These are phyloP conservation scores for Nicotiana sylvestris DNA, from an alignment of 257 asterid species.

Conservation along the genomic window DNA sequence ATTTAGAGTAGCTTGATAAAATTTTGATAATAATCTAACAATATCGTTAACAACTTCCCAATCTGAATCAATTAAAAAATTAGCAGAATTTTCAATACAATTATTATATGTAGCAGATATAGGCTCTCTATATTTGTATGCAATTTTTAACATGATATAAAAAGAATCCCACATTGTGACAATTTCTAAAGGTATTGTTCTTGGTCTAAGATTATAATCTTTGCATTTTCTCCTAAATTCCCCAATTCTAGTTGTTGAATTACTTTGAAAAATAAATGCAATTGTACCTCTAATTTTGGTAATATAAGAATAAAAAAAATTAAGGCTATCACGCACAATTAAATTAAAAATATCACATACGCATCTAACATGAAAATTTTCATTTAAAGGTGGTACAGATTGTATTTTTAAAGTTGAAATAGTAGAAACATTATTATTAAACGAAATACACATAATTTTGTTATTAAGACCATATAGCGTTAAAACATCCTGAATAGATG, in stretches of 20 bases:
- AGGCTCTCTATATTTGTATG: not conserved
- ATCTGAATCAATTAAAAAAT: not conserved
- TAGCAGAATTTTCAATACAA: not conserved
- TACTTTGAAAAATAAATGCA: slow-evolving; percentile 1
- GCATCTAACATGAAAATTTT: not conserved
- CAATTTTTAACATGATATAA: not conserved
- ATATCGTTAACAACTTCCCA: not conserved
- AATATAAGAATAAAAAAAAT: not conserved
- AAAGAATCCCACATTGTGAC: not conserved
- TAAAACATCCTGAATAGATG: not conserved
- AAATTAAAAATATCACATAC: not conserved
- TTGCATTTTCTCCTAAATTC: not conserved
- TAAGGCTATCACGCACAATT: not conserved
- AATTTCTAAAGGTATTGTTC: not conserved
- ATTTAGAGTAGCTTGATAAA: not conserved
- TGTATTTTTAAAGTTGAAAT: not conserved
- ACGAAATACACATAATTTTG: not conserved
- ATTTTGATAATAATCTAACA: not conserved
- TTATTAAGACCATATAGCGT: not conserved
- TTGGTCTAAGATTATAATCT: not conserved
- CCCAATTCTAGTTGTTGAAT: not conserved
- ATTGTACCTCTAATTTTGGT: not conserved
- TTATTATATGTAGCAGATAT: not conserved
- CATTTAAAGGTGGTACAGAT: not conserved
- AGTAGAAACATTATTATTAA: not conserved